Conservation (phyloP, 441 rosid genomes). For the Syzygium syzygioides region DNA sequence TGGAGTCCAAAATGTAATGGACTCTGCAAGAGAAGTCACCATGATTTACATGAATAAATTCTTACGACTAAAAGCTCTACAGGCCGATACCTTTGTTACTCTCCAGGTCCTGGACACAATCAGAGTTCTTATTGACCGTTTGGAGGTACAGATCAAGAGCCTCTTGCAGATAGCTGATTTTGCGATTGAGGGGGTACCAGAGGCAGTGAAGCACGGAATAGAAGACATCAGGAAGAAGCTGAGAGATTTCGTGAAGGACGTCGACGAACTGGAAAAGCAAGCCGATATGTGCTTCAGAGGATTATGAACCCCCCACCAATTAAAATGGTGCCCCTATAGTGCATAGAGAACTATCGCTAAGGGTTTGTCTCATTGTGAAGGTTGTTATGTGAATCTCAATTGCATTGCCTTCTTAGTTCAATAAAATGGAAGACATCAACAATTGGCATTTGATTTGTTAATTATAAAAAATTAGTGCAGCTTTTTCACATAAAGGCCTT, state of each 20-base stretch:
- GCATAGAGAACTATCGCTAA: too few relatives aligned
- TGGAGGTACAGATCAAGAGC: conserved; percentile 50
- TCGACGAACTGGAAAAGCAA: conserved; percentile 60
- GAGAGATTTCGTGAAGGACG: conserved; percentile 49
- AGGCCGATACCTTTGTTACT: conserved; percentile 22
- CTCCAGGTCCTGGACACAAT: conserved; percentile 66
- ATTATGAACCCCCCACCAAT: too few relatives aligned
- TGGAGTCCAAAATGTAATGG: background rate
- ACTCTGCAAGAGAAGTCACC: background rate
- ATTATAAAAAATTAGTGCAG: too few relatives aligned
- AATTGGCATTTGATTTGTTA: too few relatives aligned
- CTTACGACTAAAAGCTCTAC: background rate
- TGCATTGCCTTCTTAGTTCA: too few relatives aligned
- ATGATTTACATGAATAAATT: background rate
- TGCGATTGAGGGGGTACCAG: conserved; percentile 34
- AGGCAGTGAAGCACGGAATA: conserved; percentile 48
- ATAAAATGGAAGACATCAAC: too few relatives aligned
- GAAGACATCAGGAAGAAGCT: conserved; percentile 52
- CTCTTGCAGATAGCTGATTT: conserved; percentile 49
- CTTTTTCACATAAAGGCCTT: too few relatives aligned
- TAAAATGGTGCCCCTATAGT: too few relatives aligned
- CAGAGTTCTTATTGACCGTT: conserved; percentile 36
- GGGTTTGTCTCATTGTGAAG: too few relatives aligned
- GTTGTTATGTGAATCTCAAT: too few relatives aligned
- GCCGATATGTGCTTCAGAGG: conserved; percentile 23